Percentiles rank a stretch among this genome's conserved stretches.
Conservation (phyloP, 306 rosid species). For the Fragaria vesca region DNA sequence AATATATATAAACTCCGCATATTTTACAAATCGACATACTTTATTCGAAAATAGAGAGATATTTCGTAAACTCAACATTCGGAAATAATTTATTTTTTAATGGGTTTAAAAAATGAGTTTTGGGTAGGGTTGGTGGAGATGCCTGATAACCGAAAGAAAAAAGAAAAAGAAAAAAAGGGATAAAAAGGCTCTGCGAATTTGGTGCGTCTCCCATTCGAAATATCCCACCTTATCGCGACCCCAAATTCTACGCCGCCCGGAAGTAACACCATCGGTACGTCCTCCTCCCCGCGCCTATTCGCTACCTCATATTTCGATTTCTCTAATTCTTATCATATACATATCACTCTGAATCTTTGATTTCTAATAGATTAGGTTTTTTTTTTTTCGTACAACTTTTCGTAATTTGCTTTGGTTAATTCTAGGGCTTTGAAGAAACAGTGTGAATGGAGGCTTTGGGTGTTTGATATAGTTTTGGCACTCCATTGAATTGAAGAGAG, state of each 20-base stretch:
- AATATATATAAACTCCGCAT: too few relatives aligned
- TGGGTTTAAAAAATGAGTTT: too few relatives aligned
- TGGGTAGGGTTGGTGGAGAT: fast-evolving
- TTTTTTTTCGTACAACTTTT: not conserved
- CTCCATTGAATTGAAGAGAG: not conserved
- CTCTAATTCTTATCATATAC: not conserved
- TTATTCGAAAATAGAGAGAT: too few relatives aligned
- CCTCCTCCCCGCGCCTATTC: not conserved
- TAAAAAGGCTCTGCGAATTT: not conserved
- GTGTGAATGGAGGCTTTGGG: slow-evolving; percentile 13
- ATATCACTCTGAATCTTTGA: not conserved
- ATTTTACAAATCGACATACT: too few relatives aligned
- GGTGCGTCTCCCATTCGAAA: slow-evolving; percentile 2
- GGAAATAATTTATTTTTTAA: too few relatives aligned
- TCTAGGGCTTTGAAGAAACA: slow-evolving; percentile 9
- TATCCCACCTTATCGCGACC: slow-evolving; percentile 10
- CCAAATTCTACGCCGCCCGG: slow-evolving; percentile 7
- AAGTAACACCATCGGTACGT: not conserved
- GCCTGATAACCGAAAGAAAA: too few relatives aligned
- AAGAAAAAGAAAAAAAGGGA: too few relatives aligned
- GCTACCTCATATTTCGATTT: not conserved
- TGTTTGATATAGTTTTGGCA: slow-evolving; percentile 21
- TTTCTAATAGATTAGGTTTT: not conserved
- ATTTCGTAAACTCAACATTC: too few relatives aligned
- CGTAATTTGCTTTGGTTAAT: not conserved